Conservation (phyloP, 306 rosid genomes). For the Coriaria nepalensis region DNA sequence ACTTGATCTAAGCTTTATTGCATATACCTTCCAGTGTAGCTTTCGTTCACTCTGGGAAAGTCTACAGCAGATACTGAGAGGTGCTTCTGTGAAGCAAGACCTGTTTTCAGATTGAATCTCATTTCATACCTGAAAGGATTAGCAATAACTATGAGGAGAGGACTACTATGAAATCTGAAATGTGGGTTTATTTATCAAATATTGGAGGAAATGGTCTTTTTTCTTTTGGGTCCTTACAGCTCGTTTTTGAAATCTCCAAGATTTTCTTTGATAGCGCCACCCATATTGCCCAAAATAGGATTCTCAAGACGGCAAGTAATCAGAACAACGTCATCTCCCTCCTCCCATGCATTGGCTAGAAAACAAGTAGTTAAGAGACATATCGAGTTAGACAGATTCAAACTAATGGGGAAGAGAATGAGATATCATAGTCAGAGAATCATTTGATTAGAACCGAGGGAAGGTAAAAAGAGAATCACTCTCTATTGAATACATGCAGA, state of each 20-base stretch:
- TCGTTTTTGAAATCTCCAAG: conserved; percentile 58
- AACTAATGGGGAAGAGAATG: no score
- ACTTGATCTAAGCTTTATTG: no score
- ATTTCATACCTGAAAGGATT: conserved; percentile 60
- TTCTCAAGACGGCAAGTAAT: conserved; percentile 77
- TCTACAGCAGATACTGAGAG: conserved; percentile 67
- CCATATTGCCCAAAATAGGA: conserved; percentile 51
- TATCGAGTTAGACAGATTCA: no score
- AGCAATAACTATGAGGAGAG: background rate
- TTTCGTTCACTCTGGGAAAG: conserved; percentile 88
- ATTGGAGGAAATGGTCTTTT: no score
- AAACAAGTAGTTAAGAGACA: background rate
- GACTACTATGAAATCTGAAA: no score
- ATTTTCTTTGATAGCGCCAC: conserved; percentile 57
- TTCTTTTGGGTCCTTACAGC: conserved; percentile 33
- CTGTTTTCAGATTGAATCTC: conserved; percentile 76
- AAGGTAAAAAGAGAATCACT: no score
- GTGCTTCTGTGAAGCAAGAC: conserved; percentile 63
- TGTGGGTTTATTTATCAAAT: no score
- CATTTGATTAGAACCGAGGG: no score
- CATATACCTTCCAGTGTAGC: conserved; percentile 76
- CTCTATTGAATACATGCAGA: no score
- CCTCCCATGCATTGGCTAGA: conserved; percentile 98
- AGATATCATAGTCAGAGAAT: no score
- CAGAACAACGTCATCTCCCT: conserved; percentile 83